A percentile compares a stretch with the other conserved stretches of the same genome.
Evolutionary conservation across 2,329 filamentous ascomycete species (phyloP).

Genomic region (Verticillium zaregamsianum): DNA sequence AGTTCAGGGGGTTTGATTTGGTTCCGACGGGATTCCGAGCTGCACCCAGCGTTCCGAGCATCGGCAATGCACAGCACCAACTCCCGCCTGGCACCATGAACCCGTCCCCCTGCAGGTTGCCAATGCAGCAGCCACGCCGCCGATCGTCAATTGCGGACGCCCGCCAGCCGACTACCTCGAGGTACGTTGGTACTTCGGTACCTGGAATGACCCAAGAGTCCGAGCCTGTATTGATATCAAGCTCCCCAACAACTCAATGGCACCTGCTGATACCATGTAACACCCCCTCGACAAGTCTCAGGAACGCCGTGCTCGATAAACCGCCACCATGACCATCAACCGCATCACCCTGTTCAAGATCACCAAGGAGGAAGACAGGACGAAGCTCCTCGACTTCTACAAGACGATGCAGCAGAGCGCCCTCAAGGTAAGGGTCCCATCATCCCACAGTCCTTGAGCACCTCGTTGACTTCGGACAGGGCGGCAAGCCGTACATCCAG

Average conservation of each 20-base stretch:
- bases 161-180: not conserved
- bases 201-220: not conserved
- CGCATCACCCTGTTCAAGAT: constrained; percentile 36
- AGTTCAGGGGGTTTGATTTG: not conserved
- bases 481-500: constrained; percentile 58
- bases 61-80: not conserved
- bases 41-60: not conserved
- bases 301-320: not conserved
- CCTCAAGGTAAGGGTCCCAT: constrained; percentile 21
- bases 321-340: constrained; percentile 12
- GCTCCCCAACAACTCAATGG: not conserved
- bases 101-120: not conserved
- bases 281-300: not conserved
- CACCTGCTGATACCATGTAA: too few relatives aligned
- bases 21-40: not conserved
- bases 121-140: not conserved
- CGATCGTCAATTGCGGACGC: not conserved
- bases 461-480: constrained; percentile 29
- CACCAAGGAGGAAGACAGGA: constrained; percentile 22
- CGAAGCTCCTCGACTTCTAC: constrained; percentile 25
- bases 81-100: not conserved
- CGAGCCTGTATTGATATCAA: not conserved
- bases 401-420: constrained; percentile 23
- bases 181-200: not conserved
- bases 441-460: not conserved